Conservation (phyloP, 371 early-diverging fungal genomes). For the Lichtheimia corymbifera region DNA sequence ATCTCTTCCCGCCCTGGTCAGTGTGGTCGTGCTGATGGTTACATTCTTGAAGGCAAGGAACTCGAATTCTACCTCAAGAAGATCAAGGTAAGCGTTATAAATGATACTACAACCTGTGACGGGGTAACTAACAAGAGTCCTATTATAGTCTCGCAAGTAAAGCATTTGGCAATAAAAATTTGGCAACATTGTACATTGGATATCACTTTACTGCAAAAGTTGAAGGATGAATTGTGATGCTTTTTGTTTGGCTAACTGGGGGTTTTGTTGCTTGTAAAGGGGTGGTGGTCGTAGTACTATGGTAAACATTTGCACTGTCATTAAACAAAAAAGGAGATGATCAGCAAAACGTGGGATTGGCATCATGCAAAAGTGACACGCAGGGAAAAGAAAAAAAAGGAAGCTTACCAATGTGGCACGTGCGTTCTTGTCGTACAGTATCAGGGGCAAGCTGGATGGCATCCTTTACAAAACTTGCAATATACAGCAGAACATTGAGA, state of each 20-base stretch:
- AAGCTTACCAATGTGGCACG: conserved; percentile 41
- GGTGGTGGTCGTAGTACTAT: conserved; percentile 41
- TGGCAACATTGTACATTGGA: background rate
- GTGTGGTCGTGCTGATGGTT: conserved; percentile 97
- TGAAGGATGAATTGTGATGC: conserved; percentile 23
- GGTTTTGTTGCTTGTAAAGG: conserved; percentile 43
- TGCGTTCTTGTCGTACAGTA: conserved; percentile 28
- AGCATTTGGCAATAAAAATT: background rate
- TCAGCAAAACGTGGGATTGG: background rate
- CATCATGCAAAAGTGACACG: background rate
- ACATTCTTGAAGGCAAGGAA: conserved; percentile 99
- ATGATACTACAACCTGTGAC: background rate
- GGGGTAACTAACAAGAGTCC: background rate
- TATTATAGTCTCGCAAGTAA: conserved; percentile 13
- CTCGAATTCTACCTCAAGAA: conserved; percentile 95
- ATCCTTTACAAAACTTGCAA: conserved; percentile 73
- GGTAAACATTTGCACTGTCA: conserved; percentile 40
- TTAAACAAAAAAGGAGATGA: background rate
- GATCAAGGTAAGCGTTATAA: conserved; percentile 64
- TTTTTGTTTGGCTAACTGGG: conserved; percentile 33
- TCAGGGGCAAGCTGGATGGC: conserved; percentile 48
- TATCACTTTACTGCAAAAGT: too few species aligned
- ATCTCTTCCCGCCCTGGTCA: conserved; percentile 99
- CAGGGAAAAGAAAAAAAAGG: background rate
- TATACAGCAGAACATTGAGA: conserved; percentile 72